phyloP scores from a whole-genome alignment of 352 stramenopile genomes.

The Achlya hypogyna region DNA sequence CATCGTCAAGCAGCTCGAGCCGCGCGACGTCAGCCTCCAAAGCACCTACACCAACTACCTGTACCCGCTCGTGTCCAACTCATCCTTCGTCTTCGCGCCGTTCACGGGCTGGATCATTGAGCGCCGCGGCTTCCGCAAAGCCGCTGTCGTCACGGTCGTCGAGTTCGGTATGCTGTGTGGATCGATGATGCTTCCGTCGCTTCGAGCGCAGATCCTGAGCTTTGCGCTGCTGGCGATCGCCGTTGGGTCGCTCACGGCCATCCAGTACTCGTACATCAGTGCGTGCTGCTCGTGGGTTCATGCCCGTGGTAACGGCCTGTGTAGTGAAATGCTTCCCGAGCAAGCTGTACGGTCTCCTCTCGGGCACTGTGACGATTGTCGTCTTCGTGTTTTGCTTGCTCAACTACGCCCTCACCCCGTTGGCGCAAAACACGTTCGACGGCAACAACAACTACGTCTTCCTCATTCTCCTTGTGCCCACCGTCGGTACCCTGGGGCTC shows the following conservation, averaged over 20 bases:
- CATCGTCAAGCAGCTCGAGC: constrained; percentile 17
- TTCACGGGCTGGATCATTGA: constrained; percentile 3
- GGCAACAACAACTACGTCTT: constrained; percentile 17
- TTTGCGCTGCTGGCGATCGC: not conserved
- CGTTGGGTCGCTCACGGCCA: not conserved
- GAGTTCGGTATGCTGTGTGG: constrained; percentile 9
- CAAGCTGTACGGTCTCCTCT: constrained; percentile 13
- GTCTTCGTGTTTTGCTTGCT: constrained; percentile 9
- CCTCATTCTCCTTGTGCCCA: not conserved
- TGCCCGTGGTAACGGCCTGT: not conserved
- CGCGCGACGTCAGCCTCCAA: constrained; percentile 14
- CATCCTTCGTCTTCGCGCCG: constrained; percentile 11
- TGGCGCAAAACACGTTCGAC: constrained; percentile 9
- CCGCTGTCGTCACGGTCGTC: not conserved
- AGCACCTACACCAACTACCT: constrained; percentile 14
- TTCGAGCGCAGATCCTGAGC: not conserved
- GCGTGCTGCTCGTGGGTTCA: not conserved
- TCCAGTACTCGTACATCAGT: constrained; percentile 20
- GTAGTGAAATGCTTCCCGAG: constrained; percentile 16
- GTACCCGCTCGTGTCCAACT: constrained; percentile 13
- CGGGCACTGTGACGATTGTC: not conserved
- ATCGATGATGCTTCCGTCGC: constrained; percentile 4
- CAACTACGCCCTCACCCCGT: constrained; percentile 3
- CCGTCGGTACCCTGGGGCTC: not conserved
- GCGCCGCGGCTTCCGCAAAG: not conserved